phyloP scores from a whole-genome alignment of 441 rosid species.

The Bocquillonia castaneifolia region DNA sequence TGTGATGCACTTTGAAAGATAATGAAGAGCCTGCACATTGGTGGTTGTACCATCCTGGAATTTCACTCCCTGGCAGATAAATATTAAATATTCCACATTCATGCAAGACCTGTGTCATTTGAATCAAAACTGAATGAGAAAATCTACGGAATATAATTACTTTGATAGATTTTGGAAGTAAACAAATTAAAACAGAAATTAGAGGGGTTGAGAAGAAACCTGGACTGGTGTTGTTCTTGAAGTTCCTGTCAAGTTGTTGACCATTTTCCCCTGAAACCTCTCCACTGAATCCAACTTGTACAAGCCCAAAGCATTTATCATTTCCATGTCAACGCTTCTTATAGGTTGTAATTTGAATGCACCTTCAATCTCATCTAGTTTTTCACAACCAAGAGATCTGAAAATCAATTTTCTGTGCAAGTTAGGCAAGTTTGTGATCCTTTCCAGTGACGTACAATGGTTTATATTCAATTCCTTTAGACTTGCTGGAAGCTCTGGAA shows the following conservation, averaged over 20 bases:
- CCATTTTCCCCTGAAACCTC: neutral
- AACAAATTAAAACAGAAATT: neutral
- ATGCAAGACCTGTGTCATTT: neutral
- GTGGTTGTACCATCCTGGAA: conserved; percentile 7
- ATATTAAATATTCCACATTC: conserved; percentile 4
- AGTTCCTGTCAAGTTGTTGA: neutral
- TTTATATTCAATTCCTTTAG: neutral
- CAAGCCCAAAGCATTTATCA: neutral
- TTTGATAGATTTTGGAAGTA: no score
- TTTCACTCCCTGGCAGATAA: conserved; percentile 3
- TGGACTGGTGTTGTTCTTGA: neutral
- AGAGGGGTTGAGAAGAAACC: conserved; percentile 1
- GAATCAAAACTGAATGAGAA: neutral
- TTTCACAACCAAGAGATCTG: neutral
- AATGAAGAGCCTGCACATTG: neutral
- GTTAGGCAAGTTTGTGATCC: neutral
- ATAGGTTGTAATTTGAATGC: conserved; percentile 4
- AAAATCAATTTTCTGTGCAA: neutral
- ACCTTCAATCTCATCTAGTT: neutral
- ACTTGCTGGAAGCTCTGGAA: conserved; percentile 11
- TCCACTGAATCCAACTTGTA: neutral
- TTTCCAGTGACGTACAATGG: neutral
- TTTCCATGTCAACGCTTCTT: neutral
- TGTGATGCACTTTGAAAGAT: neutral
- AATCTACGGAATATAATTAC: neutral